A percentile compares a stretch with the other conserved stretches of the same genome.
Evolutionary conservation across 768 basidiomycete genomes (phyloP).

Genomic region (Hypsizygus marmoreus): DNA sequence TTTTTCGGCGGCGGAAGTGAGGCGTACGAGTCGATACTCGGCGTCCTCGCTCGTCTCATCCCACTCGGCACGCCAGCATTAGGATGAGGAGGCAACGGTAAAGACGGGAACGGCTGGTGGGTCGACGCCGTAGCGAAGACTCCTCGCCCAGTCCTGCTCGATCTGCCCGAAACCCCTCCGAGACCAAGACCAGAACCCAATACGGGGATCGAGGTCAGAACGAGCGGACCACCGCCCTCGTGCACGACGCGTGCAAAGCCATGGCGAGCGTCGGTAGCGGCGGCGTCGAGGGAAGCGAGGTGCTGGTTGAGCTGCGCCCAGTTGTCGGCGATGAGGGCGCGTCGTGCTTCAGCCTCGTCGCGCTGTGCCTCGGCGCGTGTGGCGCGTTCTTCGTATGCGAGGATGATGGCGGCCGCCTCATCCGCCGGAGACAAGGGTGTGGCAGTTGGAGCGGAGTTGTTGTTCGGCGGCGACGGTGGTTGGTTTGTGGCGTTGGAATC

Average conservation of each 20-base stretch:
- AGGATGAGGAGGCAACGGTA: conserved; percentile 44
- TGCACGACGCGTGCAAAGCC: conserved; percentile 47
- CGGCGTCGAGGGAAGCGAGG: conserved; percentile 44
- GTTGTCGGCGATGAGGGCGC: conserved; percentile 43
- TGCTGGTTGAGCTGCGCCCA: conserved; percentile 55
- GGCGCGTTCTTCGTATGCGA: conserved; percentile 53
- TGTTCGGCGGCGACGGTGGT: conserved; percentile 18
- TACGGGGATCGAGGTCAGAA: conserved; percentile 32
- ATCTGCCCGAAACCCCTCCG: no score
- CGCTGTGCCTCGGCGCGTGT: conserved; percentile 51
- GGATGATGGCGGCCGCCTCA: conserved; percentile 34
- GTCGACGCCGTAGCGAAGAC: background rate
- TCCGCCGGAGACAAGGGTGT: conserved; percentile 15
- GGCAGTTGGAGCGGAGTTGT: conserved; percentile 12
- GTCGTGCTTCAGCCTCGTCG: conserved; percentile 56
- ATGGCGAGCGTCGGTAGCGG: conserved; percentile 50
- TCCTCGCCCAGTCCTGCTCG: background rate
- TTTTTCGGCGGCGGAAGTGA: conserved; percentile 58
- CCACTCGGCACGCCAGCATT: conserved; percentile 25
- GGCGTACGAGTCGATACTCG: conserved; percentile 36
- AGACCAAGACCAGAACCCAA: no score
- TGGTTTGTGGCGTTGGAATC: conserved; percentile 16
- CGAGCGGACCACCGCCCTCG: conserved; percentile 45
- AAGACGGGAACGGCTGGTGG: conserved; percentile 33
- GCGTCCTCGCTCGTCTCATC: conserved; percentile 32